Conservation (phyloP, 1,139 yeast species). For the Lodderomyces margitis region DNA sequence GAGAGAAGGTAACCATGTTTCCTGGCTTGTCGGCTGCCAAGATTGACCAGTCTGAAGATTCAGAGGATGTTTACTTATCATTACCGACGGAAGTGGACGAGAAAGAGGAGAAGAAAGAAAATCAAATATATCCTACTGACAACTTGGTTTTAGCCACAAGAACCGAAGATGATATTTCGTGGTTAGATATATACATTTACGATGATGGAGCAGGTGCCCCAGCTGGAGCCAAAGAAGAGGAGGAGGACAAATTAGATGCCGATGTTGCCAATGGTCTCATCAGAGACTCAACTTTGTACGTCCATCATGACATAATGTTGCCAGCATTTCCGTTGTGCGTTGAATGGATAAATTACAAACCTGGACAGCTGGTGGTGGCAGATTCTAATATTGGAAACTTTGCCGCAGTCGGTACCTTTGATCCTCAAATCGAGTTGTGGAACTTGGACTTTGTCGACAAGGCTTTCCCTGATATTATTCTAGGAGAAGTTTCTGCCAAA, state of each 20-base stretch:
- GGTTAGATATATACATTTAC: conserved; percentile 88
- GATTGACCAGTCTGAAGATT: conserved; percentile 51
- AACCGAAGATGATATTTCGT: conserved; percentile 94
- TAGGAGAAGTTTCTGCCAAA: conserved; percentile 69
- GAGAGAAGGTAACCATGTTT: conserved; percentile 58
- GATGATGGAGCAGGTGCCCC: conserved; percentile 92
- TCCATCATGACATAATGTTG: conserved; percentile 94
- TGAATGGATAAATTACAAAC: conserved; percentile 86
- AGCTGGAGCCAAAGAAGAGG: conserved; percentile 60
- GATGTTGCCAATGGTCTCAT: conserved; percentile 69
- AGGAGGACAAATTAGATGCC: conserved; percentile 57
- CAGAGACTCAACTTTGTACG: conserved; percentile 75
- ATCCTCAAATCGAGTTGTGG: conserved; percentile 97
- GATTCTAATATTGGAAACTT: conserved; percentile 66
- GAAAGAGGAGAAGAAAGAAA: conserved; percentile 73
- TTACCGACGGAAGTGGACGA: conserved; percentile 66
- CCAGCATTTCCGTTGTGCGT: conserved; percentile 97
- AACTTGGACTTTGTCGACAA: conserved; percentile 88
- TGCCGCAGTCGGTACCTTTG: conserved; percentile 96
- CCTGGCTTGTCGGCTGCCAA: conserved; percentile 66
- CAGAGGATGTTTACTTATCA: conserved; percentile 65
- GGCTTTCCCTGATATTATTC: conserved; percentile 89
- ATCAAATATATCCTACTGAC: conserved; percentile 87
- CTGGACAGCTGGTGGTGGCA: conserved; percentile 38
- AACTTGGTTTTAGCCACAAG: conserved; percentile 87